Base-by-base conservation (phyloP, 192 early-diverging fungal genomes). In the Podila horticola region DNA sequence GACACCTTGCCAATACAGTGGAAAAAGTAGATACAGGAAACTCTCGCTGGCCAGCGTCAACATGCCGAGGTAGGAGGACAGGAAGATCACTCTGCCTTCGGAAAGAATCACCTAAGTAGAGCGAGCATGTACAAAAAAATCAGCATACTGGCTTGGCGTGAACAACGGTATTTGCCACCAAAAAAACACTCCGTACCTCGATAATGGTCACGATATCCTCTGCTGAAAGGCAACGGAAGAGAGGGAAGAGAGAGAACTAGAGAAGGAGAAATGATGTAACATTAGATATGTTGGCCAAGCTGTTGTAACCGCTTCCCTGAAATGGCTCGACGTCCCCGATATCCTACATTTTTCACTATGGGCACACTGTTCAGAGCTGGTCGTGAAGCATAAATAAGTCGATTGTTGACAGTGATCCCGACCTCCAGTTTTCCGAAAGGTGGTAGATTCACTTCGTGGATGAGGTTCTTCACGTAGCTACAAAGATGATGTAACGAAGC, bases 381-480 rank as follows among this genome's bases (percentile, higher is more conserved):
- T 69, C 94, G 66, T 9, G 91, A 89, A 30, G 87, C 86, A 72
- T 87, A 95, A 10, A 95, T 79, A 12, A 85, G 64, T 63, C 84
- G 69, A 50, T 89, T 75, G 24, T 91, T 90, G 69, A 95, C 84
- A 6, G 86, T 83, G n/a, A 95, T 85, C 19, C 88, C 88, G 10
- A 95, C 82, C 73, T 95, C 94, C 29, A 93, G 84, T 67, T 91
- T 92, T 15, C 94, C 94, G 45, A 92, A 92, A 12, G 94, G 94
- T n/a, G 94, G 94, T 24, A 94, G 57, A 45, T 89, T 91, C 13
- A 95, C 81, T 66, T 95, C 92, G 62, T 90, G 82, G 17, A 95
- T 85, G 28, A 95, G 68, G 69, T 95, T 94, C 20, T 85, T 66
- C 13, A 94, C 79, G 55, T 85, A 89, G 62, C 92, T 92, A 72